phyloP scores from a whole-genome alignment of 1,284 basidiomycete genomes.

The Puccinia horiana region DNA sequence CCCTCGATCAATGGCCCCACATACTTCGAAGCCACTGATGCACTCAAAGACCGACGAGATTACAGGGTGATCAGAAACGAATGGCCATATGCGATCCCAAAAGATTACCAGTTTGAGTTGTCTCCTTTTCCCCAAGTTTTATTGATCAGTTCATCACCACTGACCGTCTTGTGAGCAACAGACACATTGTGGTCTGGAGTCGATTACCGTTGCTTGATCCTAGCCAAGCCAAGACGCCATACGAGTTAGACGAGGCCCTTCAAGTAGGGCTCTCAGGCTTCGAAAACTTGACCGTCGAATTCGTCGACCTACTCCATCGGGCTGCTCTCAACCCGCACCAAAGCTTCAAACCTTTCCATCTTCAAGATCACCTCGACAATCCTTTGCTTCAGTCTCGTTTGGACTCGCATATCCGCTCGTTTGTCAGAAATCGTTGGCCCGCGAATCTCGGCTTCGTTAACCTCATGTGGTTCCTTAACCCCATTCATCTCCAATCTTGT shows the following conservation, averaged over 20 bases:
- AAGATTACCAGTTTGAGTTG: slow-evolving; percentile 27
- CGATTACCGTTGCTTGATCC: slow-evolving; percentile 31
- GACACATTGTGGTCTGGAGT: slow-evolving; percentile 40
- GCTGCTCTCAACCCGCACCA: background rate
- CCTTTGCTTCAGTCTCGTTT: background rate
- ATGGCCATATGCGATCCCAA: slow-evolving; percentile 40
- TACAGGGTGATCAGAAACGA: slow-evolving; percentile 39
- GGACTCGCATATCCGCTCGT: slow-evolving; percentile 12
- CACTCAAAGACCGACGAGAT: slow-evolving; percentile 28
- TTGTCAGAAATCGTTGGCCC: slow-evolving; percentile 24
- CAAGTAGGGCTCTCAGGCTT: slow-evolving; percentile 34
- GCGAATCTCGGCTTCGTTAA: background rate
- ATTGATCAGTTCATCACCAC: background rate
- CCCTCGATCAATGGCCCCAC: background rate
- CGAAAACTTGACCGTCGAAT: background rate
- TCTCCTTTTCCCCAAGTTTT: background rate
- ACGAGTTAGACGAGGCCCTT: background rate
- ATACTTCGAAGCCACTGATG: background rate
- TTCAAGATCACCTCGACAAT: background rate
- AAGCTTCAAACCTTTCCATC: background rate
- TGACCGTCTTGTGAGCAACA: background rate
- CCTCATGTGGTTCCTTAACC: slow-evolving; percentile 45
- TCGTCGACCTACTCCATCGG: background rate
- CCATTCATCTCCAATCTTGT: slow-evolving; percentile 45
- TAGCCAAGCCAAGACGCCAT: slow-evolving; percentile 6